A percentile compares a stretch with the other conserved stretches of the same genome.
Evolutionary conservation across 305 asterid genomes (phyloP).

Genomic region (Ilex paraguariensis): DNA sequence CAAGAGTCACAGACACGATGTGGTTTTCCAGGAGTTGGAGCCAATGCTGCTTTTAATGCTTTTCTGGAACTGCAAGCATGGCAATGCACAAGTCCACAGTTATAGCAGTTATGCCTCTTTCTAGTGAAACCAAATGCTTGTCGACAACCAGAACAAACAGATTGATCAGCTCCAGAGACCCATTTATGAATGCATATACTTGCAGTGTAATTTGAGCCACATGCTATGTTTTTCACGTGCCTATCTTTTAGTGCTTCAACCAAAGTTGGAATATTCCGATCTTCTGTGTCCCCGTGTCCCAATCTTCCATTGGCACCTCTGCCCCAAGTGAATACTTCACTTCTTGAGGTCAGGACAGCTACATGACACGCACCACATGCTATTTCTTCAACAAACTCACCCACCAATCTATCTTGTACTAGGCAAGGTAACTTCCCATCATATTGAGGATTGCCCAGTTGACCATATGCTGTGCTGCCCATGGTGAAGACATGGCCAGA

Average conservation of each 20-base stretch:
- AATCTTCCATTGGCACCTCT: slow-evolving; percentile 81
- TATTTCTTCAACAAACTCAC: slow-evolving; percentile 86
- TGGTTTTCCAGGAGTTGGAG: slow-evolving; percentile 93
- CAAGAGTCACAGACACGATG: slow-evolving; percentile 91
- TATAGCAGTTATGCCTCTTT: slow-evolving; percentile 78
- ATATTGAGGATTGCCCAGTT: slow-evolving; percentile 68
- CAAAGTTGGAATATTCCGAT: slow-evolving; percentile 61
- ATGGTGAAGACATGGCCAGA: slow-evolving; percentile 83
- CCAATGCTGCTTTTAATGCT: slow-evolving; percentile 77
- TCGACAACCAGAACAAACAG: slow-evolving; percentile 73
- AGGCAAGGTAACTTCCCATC: slow-evolving; percentile 70
- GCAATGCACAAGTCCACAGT: slow-evolving; percentile 89
- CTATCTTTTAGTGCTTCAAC: slow-evolving; percentile 81
- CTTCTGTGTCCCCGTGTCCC: slow-evolving; percentile 82
- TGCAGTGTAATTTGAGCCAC: slow-evolving; percentile 81
- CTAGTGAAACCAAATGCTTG: slow-evolving; percentile 92
- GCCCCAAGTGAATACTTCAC: slow-evolving; percentile 89
- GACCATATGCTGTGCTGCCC: slow-evolving; percentile 70
- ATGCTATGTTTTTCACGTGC: slow-evolving; percentile 65
- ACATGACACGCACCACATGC: slow-evolving; percentile 72
- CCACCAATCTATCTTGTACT: slow-evolving; percentile 74
- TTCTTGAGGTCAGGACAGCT: slow-evolving; percentile 71
- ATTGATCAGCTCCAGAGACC: slow-evolving; percentile 88
- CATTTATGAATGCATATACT: slow-evolving; percentile 87
- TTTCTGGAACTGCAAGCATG: slow-evolving; percentile 88